These are phyloP conservation scores for Plasmodium sp. DNA, from an alignment of 169 alveolate species.

Conservation along the genomic window DNA sequence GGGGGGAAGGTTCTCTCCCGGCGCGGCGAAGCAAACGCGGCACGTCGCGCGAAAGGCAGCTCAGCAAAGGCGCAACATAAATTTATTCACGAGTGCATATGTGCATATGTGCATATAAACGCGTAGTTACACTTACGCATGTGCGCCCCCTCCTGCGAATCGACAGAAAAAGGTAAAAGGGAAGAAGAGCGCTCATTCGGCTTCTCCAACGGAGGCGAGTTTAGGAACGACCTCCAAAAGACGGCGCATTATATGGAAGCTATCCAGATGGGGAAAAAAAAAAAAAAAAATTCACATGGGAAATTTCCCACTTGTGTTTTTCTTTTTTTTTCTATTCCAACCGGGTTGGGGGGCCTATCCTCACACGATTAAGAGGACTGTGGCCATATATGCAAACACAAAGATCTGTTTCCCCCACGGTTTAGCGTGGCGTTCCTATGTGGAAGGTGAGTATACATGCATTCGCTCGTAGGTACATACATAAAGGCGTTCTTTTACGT, in stretches of 20 bases:
- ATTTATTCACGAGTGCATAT: neutral
- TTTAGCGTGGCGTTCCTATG: neutral
- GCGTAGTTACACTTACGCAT: neutral
- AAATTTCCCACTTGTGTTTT: neutral
- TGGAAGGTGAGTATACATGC: neutral
- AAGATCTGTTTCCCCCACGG: neutral
- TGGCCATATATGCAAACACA: neutral
- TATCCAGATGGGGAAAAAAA: neutral
- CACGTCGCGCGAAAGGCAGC: neutral
- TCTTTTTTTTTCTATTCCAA: too few relatives aligned
- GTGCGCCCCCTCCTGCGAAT: neutral
- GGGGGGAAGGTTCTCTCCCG: neutral
- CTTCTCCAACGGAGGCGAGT: neutral
- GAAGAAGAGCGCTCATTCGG: neutral
- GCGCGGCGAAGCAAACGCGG: neutral
- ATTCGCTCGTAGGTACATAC: neutral
- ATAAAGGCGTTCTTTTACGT: neutral
- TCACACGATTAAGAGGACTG: neutral
- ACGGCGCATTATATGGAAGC: neutral
- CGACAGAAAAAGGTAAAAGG: neutral
- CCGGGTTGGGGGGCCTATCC: neutral
- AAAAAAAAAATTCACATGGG: neutral
- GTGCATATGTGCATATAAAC: neutral
- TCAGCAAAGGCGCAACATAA: neutral
- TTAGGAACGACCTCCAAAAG: neutral